Evolutionary conservation across 1,139 yeast species (phyloP), one percentile per base, ranked within the genome.

Genomic region (Saccharomyces hybrid): DNA sequence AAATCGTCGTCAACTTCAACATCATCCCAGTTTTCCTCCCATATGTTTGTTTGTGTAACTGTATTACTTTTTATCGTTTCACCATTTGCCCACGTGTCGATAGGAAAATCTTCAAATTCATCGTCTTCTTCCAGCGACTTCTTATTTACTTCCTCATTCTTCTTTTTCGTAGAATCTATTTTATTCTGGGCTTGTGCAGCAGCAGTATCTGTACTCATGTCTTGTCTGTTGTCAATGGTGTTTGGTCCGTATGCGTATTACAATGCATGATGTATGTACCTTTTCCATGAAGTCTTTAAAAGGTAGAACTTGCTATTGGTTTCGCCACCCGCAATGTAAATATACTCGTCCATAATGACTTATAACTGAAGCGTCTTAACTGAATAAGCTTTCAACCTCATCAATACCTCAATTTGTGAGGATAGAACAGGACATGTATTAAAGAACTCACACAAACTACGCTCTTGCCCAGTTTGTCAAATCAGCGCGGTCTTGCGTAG

Each of bases 21-120:
- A 67, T 88, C 96, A 63, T 90, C 96, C 97, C 97, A 90, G 68
- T 88, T 91, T 70, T 90, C 96, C 67, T 90, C 96, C 96, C 97
- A 90, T 56, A 89, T 78, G 60, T 81, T 82, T 74, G 61, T 74
- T 67, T 59, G 73, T 58, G 66, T 69, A 50, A 70, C 71, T 11
- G 65, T 55, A 11, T 62, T 57, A 14, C 59, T 64, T 41, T 59
- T 62, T n/a, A 79, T 66, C 8, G 80, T 68, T 47, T 79, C 78
- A 46, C 73, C 73, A 44, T 74, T 77, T 28, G 76, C 72, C 86
- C 86, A 82, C 56, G 79, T 80, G 72, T 88, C 96, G 53, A 83
- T 90, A 4, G 96, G 96, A 72, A 90, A 90, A 67, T 90, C 97
- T 74, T 90, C 97, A 69, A 90, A 90, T 71, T 89, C 96, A 69